Percentiles rank a stretch among this genome's conserved stretches.
These are phyloP conservation scores for Gentiana macrophylla DNA, from an alignment of 257 asterid species.

Conservation along the genomic window DNA sequence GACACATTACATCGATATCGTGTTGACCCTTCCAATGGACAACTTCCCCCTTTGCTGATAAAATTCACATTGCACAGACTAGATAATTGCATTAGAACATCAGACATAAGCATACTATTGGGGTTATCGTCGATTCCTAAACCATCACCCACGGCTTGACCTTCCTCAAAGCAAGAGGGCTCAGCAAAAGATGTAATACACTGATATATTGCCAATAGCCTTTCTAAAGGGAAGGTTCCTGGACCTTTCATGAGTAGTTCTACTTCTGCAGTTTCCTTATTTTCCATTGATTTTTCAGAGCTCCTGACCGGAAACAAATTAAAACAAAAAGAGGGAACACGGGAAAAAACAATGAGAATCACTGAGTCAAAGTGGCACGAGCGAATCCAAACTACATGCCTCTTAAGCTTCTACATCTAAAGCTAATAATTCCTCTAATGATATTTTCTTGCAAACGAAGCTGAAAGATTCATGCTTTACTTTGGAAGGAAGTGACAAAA, in stretches of 20 bases:
- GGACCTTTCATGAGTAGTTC: conserved; percentile 91
- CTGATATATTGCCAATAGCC: conserved; percentile 79
- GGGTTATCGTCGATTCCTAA: conserved; percentile 29
- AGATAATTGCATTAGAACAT: conserved; percentile 80
- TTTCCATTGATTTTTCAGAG: conserved; percentile 63
- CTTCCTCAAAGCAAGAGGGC: conserved; percentile 45
- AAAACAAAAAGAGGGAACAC: too few relatives aligned
- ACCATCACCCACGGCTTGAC: too few relatives aligned
- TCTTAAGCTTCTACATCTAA: too few relatives aligned
- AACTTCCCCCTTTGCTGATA: conserved; percentile 76
- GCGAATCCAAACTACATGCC: too few relatives aligned
- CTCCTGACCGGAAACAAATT: conserved; percentile 31
- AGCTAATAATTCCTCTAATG: too few relatives aligned
- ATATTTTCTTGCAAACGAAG: too few relatives aligned
- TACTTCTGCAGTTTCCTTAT: conserved; percentile 71
- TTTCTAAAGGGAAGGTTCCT: conserved; percentile 86
- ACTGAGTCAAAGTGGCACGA: too few relatives aligned
- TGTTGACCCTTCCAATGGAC: conserved; percentile 87
- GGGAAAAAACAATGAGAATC: not conserved
- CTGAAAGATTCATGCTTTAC: too few relatives aligned
- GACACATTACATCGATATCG: conserved; percentile 72
- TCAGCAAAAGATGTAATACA: conserved; percentile 78
- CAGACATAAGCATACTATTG: conserved; percentile 45
- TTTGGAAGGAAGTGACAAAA: too few relatives aligned
- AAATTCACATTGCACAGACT: conserved; percentile 90